phyloP scores from a whole-genome alignment of 257 asterid genomes.

The Solanum appendiculatum region DNA sequence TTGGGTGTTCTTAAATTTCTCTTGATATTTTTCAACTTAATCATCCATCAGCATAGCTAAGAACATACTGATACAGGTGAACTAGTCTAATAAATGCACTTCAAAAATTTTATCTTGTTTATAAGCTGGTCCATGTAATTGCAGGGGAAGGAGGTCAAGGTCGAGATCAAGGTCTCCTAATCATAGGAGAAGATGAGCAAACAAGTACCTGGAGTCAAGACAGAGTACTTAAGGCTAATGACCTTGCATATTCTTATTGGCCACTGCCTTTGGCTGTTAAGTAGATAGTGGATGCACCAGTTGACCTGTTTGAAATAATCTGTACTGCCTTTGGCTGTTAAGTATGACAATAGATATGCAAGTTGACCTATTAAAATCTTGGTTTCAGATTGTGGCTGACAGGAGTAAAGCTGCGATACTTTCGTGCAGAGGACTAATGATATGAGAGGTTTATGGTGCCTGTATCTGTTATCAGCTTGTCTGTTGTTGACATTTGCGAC shows the following conservation, averaged over 20 bases:
- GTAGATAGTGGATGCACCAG: neutral
- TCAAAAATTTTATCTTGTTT: neutral
- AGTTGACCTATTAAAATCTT: neutral
- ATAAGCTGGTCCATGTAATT: constrained; percentile 21
- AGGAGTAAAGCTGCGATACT: neutral
- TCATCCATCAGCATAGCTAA: constrained; percentile 14
- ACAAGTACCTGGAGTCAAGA: neutral
- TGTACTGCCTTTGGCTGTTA: neutral
- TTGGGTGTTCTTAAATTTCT: constrained; percentile 7
- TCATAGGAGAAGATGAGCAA: constrained; percentile 39
- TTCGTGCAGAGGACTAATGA: neutral
- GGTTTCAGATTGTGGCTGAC: neutral
- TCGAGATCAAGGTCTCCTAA: constrained; percentile 79
- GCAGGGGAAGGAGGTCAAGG: constrained; percentile 60
- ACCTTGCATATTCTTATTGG: neutral
- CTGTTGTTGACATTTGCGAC: neutral
- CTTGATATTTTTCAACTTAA: constrained; percentile 11
- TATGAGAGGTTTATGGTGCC: neutral
- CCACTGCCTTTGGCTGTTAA: neutral
- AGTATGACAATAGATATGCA: neutral
- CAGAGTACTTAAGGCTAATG: neutral
- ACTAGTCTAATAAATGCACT: constrained; percentile 2
- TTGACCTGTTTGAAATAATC: neutral
- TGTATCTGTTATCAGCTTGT: neutral
- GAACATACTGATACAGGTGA: constrained; percentile 58